Evolutionary conservation across 495 filamentous ascomycete species (phyloP).

Genomic region (Jackrogersella minutella): DNA sequence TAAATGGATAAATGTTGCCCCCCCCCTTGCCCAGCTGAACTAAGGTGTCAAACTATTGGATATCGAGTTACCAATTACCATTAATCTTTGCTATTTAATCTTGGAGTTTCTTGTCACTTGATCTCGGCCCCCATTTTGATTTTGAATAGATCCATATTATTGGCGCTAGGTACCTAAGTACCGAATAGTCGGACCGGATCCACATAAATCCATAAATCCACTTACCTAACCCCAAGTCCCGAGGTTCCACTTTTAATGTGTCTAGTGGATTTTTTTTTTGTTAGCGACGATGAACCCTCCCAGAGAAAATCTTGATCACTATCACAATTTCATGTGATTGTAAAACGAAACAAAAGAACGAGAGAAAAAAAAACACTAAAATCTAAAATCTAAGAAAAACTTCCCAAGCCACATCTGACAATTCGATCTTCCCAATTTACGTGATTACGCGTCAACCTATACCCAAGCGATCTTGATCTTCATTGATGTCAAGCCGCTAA

Average conservation of each 20-base stretch:
- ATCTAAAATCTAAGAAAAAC: too few relatives aligned
- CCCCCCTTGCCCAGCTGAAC: slow-evolving; percentile 39
- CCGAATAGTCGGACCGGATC: slow-evolving; percentile 24
- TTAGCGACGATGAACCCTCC: not conserved
- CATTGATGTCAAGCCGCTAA: not conserved
- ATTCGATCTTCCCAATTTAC: too few relatives aligned
- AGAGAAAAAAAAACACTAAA: too few relatives aligned
- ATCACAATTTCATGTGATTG: too few relatives aligned
- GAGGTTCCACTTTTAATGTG: not conserved
- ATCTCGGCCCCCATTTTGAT: not conserved
- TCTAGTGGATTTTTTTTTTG: not conserved
- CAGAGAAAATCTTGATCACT: too few relatives aligned
- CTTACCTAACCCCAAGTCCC: not conserved
- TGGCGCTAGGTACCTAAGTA: not conserved
- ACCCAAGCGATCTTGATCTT: too few relatives aligned
- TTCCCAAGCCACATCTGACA: too few relatives aligned
- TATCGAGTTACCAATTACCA: slow-evolving; percentile 30
- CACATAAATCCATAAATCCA: slow-evolving; percentile 34
- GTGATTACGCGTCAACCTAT: too few relatives aligned
- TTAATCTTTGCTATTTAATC: slow-evolving; percentile 7
- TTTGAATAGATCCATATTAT: not conserved
- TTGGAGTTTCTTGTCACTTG: slow-evolving; percentile 24
- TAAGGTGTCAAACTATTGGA: slow-evolving; percentile 34
- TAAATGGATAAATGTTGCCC: slow-evolving; percentile 5
- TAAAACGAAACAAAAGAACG: too few relatives aligned